Base-by-base conservation (phyloP, 306 rosid species). In the Dryas octopetala region DNA sequence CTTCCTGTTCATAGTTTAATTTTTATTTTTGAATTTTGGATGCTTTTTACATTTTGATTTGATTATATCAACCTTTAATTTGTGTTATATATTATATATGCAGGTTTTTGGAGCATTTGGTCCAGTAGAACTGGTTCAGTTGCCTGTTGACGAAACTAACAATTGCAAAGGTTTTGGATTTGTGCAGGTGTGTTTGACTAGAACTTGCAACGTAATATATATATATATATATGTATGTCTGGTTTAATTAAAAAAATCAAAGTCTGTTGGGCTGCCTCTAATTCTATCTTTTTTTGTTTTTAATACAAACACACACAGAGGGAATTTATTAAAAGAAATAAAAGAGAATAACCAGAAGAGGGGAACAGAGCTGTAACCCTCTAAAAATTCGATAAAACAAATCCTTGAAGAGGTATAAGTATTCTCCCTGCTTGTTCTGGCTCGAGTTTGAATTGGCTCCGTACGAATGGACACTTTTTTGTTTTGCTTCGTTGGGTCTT, bases 41-140 rank as follows among this genome's bases (percentile, higher is more conserved):
- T 62, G 26, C 17, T 13, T 46, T 70, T 53, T 14, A 32, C 32
- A 5, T 50, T 58, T 74, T 62, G 10, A 74, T 19, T 79, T 43
- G 74, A 57, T 49, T 76, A 54, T 64, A 43, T 77, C 62, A 54
- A 57, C 50, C 60, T 45, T 80, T 78, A 52, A 47, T 74, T 44
- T 57, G 14, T 54, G 79, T 58, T 53, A 41, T 69, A 58, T 68
- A 59, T 70, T 32, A 32, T 32, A 10, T 67, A 40, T 75, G 9
- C 83, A 95, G 99, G 99, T 95, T 65, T 95, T 95, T 82, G 99
- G 93, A 86, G 96, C 99, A 68, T 95, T 95, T 88, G 99, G 99
- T 84, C 87, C 82, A 58, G 93, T 95, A 71, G 99, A 95, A 81
- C 87, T 92, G 73, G 99, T 95, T 75, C 99, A 92, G 85, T 74